Evolutionary conservation across 2,329 filamentous ascomycete genomes (phyloP).

Genomic region (Fusarium mundagurra): DNA sequence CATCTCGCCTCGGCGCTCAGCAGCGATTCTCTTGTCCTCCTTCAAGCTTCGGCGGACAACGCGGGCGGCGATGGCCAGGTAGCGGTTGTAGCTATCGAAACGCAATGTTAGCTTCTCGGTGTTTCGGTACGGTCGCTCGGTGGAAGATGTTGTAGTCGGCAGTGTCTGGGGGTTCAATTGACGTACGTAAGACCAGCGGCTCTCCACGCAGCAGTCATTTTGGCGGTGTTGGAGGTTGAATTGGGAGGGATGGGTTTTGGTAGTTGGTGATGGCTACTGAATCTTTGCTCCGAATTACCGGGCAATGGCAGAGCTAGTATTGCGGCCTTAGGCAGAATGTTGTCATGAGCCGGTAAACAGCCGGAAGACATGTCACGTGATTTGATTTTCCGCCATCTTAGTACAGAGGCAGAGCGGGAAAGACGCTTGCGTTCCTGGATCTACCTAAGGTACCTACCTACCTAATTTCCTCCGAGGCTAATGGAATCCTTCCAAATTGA

Average conservation of each 20-base stretch:
- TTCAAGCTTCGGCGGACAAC: constrained; percentile 96
- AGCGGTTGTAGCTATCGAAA: constrained; percentile 93
- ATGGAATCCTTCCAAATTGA: neutral
- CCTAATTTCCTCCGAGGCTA: neutral
- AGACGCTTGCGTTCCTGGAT: constrained; percentile 1
- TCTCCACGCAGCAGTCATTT: constrained; percentile 99
- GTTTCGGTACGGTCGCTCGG: constrained; percentile 29
- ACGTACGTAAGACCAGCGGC: constrained; percentile 94
- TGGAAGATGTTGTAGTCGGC: neutral
- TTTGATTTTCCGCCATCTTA: neutral
- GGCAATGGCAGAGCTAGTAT: constrained; percentile 38
- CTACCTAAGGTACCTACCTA: neutral
- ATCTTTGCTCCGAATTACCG: constrained; percentile 49
- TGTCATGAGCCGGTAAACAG: constrained; percentile 23
- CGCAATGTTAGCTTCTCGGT: constrained; percentile 48
- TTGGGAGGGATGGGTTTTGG: constrained; percentile 42
- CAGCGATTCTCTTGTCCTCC: constrained; percentile 87
- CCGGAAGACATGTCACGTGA: constrained; percentile 23
- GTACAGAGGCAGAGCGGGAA: neutral
- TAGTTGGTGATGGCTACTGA: constrained; percentile 50
- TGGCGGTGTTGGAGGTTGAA: constrained; percentile 59
- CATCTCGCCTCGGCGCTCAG: constrained; percentile 89
- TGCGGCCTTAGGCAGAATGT: constrained; percentile 46
- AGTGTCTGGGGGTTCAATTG: constrained; percentile 42
- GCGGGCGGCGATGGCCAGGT: constrained; percentile 93